Conservation (phyloP, 106 monocot genomes). For the Alisma plantagoaquatica region DNA sequence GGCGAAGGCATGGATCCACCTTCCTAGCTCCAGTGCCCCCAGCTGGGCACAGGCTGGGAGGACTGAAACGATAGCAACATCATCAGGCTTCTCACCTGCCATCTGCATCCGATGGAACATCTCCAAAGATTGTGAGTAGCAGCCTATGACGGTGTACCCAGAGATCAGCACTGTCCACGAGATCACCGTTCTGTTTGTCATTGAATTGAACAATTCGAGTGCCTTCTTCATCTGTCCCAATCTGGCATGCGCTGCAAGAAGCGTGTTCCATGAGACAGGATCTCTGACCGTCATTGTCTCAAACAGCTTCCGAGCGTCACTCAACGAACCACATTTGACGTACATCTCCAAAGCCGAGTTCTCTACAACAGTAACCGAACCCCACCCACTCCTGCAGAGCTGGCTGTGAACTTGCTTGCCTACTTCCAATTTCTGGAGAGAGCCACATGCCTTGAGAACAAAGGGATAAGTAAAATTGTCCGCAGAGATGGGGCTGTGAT, state of each 20-base stretch:
- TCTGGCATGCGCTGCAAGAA: slow-evolving; percentile 39
- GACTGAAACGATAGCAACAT: slow-evolving; percentile 46
- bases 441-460: slow-evolving; percentile 46
- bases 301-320: slow-evolving; percentile 25
- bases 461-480: slow-evolving; percentile 70
- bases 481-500: slow-evolving; percentile 9
- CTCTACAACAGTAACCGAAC: slow-evolving; percentile 19
- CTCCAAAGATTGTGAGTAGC: slow-evolving; percentile 35
- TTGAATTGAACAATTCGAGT: slow-evolving; percentile 32
- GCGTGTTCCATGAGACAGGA: slow-evolving; percentile 43
- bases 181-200: slow-evolving; percentile 51
- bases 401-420: slow-evolving; percentile 48
- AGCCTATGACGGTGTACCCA: slow-evolving; percentile 26
- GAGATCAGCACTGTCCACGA: slow-evolving; percentile 81
- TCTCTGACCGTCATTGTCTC: slow-evolving; percentile 54
- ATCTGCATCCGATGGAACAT: slow-evolving; percentile 52
- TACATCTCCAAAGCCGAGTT: slow-evolving; percentile 67
- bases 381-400: slow-evolving; percentile 30
- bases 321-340: slow-evolving; percentile 27
- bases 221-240: slow-evolving; percentile 36
- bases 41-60: slow-evolving; percentile 65
- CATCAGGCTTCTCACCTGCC: slow-evolving; percentile 39
- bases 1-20: slow-evolving; percentile 64
- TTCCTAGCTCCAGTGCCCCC: slow-evolving; percentile 63
- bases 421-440: slow-evolving; percentile 11